Base-by-base conservation (phyloP, 148 eudicot genomes). In the Silene latifolia region DNA sequence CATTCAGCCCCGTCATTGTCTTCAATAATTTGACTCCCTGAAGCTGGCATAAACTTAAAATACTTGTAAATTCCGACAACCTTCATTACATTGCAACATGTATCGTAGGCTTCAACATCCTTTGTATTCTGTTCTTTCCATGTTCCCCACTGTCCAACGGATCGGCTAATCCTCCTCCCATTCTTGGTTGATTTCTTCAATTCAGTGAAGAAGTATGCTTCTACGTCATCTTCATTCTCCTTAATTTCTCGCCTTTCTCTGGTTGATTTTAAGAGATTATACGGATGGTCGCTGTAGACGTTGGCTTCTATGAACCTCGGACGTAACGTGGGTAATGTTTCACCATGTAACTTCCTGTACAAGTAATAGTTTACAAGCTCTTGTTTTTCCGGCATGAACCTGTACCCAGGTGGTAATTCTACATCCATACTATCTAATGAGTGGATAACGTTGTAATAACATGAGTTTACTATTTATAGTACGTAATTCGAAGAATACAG, bases 161-260 rank as follows among this genome's bases (percentile, higher is more conserved):
- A 7, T 60, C 63, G 63, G 1, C 63, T 60, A 60, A 60, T 60
- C 63, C 63, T 60, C 63, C 3, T 60, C 29, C 63, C 63, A 60
- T 21, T 19, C 63, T 3, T 21, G 24, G 29, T 7, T n/a, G 24
- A 39, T 39, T 7, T 60, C n/a, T 20, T 60, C 63, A 60, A 60
- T 7, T 20, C 2, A 7, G 62, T 58, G 62, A 58, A 58, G 24
- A 58, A 58, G 10, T 58, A 58, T 9, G 25, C 63, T 60, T 19
- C 24, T 60, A 3, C 21, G 63, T 60, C 63, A 24, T 7, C 11
- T 60, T 60, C 25, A 7, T 39, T 7, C 8, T 39, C 44, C 9
- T 39, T 39, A 39, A 39, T 39, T 39, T 6, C 1, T n/a, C 62
- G 23, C 2, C 7, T 2, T 20, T 58, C 23, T n/a, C 7, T 58